Evolutionary conservation across 192 early-diverging fungal genomes (phyloP), one percentile per base, ranked within the genome.

Genomic region (Irineochytrium annulatum): DNA sequence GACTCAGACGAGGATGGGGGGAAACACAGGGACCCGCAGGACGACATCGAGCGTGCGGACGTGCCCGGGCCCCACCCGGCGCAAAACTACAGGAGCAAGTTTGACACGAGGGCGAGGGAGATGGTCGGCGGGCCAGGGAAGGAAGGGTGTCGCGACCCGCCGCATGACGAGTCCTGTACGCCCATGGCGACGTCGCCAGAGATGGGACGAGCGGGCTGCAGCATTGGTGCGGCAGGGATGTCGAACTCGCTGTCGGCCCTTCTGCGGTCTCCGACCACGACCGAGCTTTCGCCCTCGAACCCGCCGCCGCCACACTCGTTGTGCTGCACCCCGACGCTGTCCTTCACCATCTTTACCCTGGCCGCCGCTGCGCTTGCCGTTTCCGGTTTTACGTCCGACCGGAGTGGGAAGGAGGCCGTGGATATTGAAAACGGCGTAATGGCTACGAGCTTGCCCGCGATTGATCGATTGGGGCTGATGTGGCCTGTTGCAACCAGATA

Each of bases 321-420:
- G n/a, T 48, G 17, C 41, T 37, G 22, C 33, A 56, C 55, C 41
- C 62, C 19, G n/a, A 56, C 34, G 22, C 48, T 35, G 52, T 35
- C 3, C 22, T 64, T 56, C 32, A n/a, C 55, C 43, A 27, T 64
- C 6, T 64, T 64, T 45, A 45, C 62, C 4, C 19, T 64, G n/a
- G 34, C 62, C 4, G 62, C 55, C 22, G 22, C 53, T 16, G 52
- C 39, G 19, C 20, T 64, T 32, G 54, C 62, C 20, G 62, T 64
- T 16, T 26, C 17, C 11, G 46, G 46, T 20, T 43, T 58, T 19
- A 34, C 34, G 33, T 5, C 19, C 3, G 53, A 53, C 11, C 24
- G 43, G 30, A 34, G 29, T 6, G 48, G 24, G 1, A 44, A 29
- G 54, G 52, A 55, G 24, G 26, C 43, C 20, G 11, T 29, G 1